Percentiles rank a stretch among this genome's conserved stretches.
phyloP scores from a whole-genome alignment of 176 grass and related monocot genomes.

The Cenchrus purpureus region DNA sequence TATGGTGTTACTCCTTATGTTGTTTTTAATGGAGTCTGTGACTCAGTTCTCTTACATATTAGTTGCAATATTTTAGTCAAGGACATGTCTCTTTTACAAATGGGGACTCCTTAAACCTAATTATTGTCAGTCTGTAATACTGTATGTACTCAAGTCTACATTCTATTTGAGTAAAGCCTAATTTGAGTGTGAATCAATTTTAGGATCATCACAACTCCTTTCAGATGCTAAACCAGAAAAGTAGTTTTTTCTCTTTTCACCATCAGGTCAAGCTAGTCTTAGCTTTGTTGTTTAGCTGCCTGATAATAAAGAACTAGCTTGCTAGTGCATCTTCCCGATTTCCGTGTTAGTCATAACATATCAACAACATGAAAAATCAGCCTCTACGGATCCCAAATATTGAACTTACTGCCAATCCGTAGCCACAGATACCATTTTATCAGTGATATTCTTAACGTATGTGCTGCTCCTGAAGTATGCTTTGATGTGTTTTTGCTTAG shows the following conservation, averaged over 20 bases:
- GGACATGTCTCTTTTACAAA: neutral
- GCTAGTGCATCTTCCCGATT: constrained; percentile 11
- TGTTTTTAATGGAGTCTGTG: neutral
- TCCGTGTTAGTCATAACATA: neutral
- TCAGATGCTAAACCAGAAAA: constrained; percentile 20
- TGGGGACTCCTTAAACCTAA: neutral
- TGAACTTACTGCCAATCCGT: neutral
- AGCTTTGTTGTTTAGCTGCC: neutral
- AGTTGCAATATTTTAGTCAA: neutral
- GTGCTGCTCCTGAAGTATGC: neutral
- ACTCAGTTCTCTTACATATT: neutral
- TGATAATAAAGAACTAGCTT: constrained; percentile 25
- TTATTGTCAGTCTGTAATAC: constrained; percentile 10
- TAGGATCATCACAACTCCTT: constrained; percentile 19
- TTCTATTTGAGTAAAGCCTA: neutral
- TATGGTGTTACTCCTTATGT: neutral
- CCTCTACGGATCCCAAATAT: neutral
- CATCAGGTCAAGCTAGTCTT: constrained; percentile 5
- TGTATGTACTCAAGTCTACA: neutral
- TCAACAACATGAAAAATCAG: neutral
- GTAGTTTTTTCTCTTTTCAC: neutral
- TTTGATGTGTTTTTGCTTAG: constrained; percentile 21
- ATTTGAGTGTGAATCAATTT: neutral
- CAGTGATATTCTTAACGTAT: neutral
- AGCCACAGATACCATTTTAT: neutral